A percentile compares a stretch with the other conserved stretches of the same genome.
Evolutionary conservation across 441 rosid species (phyloP).

Genomic region (Syzygium malaccense): DNA sequence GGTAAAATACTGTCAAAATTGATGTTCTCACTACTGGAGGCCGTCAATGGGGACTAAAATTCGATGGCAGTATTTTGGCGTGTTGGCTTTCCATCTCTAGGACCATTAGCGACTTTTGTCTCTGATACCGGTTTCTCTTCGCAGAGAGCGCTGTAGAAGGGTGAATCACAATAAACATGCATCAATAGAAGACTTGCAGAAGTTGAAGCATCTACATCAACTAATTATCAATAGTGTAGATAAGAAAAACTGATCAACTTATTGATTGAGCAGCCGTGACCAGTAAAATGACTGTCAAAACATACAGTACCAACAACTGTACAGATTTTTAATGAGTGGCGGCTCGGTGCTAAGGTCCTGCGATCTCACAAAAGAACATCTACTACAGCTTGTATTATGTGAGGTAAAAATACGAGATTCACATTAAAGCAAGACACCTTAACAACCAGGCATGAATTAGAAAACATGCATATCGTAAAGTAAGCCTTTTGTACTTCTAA

Average conservation of each 20-base stretch:
- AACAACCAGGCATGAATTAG: not conserved
- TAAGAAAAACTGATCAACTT: not conserved
- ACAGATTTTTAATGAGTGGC: not conserved
- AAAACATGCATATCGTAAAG: not conserved
- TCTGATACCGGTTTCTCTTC: constrained; percentile 84
- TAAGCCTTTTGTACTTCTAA: not conserved
- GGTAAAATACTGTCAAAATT: not conserved
- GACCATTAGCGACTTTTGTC: constrained; percentile 88
- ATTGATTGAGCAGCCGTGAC: not conserved
- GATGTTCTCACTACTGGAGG: not conserved
- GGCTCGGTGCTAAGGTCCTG: not conserved
- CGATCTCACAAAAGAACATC: not conserved
- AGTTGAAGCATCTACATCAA: not conserved
- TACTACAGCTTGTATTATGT: not conserved
- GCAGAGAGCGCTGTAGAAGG: constrained; percentile 63
- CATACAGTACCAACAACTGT: not conserved
- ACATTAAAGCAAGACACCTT: not conserved
- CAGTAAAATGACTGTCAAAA: not conserved
- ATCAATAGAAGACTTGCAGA: not conserved
- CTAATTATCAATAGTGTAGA: not conserved
- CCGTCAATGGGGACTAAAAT: constrained; percentile 50
- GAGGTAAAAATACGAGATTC: not conserved
- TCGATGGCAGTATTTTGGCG: constrained; percentile 79
- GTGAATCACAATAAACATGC: not conserved
- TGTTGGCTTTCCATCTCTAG: constrained; percentile 97